Conservation (phyloP, 306 rosid genomes). For the Cucurbita argyrosperma region DNA sequence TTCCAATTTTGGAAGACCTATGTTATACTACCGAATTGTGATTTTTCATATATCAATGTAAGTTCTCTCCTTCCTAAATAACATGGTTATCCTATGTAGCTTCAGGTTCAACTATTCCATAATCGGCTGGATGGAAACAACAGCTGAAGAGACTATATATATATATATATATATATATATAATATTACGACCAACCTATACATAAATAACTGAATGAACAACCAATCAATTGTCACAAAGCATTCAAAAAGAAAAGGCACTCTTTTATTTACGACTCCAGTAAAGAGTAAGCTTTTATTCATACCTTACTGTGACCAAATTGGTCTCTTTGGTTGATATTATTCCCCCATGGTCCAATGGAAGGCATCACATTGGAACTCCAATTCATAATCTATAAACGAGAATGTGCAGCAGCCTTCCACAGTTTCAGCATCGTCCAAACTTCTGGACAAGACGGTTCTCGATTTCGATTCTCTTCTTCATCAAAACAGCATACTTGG, state of each 20-base stretch:
- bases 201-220: not conserved
- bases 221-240: not conserved
- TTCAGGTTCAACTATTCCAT: no score
- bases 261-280: not conserved
- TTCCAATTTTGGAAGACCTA: no score
- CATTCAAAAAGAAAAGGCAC: not conserved
- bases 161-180: no score
- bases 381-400: not conserved
- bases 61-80: no score
- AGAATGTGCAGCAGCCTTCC: not conserved
- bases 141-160: no score
- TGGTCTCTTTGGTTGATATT: not conserved
- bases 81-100: no score
- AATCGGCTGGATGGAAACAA: no score
- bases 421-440: constrained; percentile 40
- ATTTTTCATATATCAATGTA: no score
- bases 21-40: no score
- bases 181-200: no score
- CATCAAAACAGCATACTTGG: constrained; percentile 45
- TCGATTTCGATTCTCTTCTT: constrained; percentile 80
- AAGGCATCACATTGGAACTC: not conserved
- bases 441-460: constrained; percentile 50
- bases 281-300: not conserved
- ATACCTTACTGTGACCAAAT: not conserved
- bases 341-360: not conserved